Percentiles rank a stretch among this genome's conserved stretches.
Evolutionary conservation across 495 filamentous ascomycete genomes (phyloP).

Genomic region (Podospora comata): DNA sequence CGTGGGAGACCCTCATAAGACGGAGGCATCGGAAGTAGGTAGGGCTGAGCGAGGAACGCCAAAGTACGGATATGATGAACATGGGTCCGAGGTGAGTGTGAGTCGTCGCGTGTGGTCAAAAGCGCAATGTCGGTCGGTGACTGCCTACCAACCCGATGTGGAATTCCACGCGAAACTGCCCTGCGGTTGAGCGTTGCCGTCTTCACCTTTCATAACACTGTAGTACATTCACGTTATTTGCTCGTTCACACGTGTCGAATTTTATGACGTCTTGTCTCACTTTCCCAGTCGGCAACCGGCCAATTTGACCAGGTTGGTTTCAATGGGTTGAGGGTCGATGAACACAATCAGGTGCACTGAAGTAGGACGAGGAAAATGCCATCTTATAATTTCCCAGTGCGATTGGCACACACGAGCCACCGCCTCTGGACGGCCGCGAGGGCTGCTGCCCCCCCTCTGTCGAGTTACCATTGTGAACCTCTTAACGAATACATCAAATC

Average conservation of each 20-base stretch:
- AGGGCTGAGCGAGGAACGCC: background rate
- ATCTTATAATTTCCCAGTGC: too few species aligned
- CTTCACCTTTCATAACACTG: background rate
- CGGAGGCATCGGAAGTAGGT: background rate
- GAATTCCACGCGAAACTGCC: background rate
- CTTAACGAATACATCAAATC: background rate
- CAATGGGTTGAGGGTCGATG: background rate
- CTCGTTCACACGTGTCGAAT: background rate
- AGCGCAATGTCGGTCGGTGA: background rate
- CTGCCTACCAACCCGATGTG: background rate
- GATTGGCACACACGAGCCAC: too few species aligned
- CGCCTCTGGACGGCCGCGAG: too few species aligned
- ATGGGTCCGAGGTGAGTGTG: background rate
- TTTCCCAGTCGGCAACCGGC: background rate
- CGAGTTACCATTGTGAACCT: too few species aligned
- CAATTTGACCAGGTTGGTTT: background rate
- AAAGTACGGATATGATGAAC: background rate
- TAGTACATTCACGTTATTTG: background rate
- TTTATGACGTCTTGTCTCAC: background rate
- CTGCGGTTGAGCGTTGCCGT: background rate
- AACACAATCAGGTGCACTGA: background rate
- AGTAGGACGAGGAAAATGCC: background rate
- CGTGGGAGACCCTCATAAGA: background rate
- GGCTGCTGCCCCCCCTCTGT: too few species aligned
- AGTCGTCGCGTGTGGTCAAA: background rate